Conservation (phyloP, 2,329 filamentous ascomycete genomes). For the Cordyceps fumosorosea region DNA sequence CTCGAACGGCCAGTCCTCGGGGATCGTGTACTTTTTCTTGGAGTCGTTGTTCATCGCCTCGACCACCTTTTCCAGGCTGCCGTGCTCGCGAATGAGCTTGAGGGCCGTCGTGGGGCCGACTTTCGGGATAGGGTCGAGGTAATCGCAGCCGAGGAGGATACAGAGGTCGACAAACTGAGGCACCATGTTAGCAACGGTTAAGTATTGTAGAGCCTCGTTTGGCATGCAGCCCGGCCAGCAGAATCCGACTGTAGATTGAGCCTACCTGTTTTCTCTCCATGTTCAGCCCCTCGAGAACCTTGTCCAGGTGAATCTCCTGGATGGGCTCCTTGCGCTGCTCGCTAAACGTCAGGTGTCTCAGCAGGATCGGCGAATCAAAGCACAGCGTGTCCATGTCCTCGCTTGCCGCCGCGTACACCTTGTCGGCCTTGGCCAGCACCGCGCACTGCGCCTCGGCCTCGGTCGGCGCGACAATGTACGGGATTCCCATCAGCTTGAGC, state of each 20-base stretch:
- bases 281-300: constrained; percentile 74
- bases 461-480: constrained; percentile 89
- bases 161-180: constrained; percentile 90
- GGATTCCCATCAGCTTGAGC: constrained; percentile 91
- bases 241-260: too few relatives aligned
- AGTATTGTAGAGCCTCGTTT: neutral
- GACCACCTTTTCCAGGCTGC: constrained; percentile 79
- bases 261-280: constrained; percentile 76
- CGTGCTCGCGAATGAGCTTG: constrained; percentile 90
- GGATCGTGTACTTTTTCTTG: constrained; percentile 75
- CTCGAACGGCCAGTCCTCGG: constrained; percentile 93
- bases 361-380: constrained; percentile 83
- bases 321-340: constrained; percentile 98
- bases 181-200: neutral
- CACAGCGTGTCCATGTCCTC: constrained; percentile 99
- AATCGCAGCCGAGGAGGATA: constrained; percentile 95
- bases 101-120: constrained; percentile 87
- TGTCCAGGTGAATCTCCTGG: constrained; percentile 85
- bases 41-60: constrained; percentile 69
- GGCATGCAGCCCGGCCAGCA: neutral
- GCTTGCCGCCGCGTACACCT: constrained; percentile 92
- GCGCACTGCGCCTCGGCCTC: constrained; percentile 98
- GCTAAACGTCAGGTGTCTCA: constrained; percentile 91
- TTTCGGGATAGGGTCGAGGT: constrained; percentile 93
- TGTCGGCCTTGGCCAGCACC: constrained; percentile 78